Evolutionary conservation across 2,329 filamentous ascomycete genomes (phyloP).

Genomic region (Neofusicoccum cordaticola): DNA sequence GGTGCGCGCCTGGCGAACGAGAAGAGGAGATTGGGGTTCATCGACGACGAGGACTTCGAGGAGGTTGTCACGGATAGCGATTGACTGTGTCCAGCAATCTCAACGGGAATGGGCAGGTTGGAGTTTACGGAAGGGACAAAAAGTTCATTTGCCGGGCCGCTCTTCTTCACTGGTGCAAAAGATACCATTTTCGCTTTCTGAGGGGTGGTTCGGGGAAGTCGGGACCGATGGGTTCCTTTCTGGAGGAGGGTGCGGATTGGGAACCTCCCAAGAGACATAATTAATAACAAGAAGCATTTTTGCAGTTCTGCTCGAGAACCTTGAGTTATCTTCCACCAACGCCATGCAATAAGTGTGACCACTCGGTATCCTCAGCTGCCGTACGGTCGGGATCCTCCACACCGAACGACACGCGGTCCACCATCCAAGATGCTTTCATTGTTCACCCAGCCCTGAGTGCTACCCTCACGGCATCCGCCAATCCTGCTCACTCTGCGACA

Average conservation of each 20-base stretch:
- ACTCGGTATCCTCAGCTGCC: slow-evolving; percentile 7
- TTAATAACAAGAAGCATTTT: neutral
- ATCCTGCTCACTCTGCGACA: neutral
- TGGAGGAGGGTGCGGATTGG: neutral
- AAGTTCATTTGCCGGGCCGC: neutral
- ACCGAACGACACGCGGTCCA: neutral
- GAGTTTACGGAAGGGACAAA: neutral
- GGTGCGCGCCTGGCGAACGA: slow-evolving; percentile 54
- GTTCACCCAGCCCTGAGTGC: neutral
- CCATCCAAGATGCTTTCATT: neutral
- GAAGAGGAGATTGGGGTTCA: slow-evolving; percentile 48
- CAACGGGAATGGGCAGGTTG: neutral
- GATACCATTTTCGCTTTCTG: neutral
- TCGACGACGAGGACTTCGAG: slow-evolving; percentile 51
- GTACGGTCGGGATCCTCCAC: neutral
- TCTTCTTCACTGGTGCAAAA: neutral
- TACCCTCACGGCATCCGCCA: neutral
- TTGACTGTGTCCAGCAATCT: neutral
- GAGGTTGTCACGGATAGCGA: slow-evolving; percentile 33
- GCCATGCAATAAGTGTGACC: slow-evolving; percentile 4
- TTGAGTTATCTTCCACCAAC: neutral
- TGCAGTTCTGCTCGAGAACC: neutral
- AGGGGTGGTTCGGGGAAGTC: neutral
- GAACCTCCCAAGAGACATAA: neutral
- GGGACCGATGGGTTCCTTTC: neutral